A percentile compares a stretch with the other conserved stretches of the same genome.
phyloP scores from a whole-genome alignment of 139 green algal species.

The Chlorella sp. region DNA sequence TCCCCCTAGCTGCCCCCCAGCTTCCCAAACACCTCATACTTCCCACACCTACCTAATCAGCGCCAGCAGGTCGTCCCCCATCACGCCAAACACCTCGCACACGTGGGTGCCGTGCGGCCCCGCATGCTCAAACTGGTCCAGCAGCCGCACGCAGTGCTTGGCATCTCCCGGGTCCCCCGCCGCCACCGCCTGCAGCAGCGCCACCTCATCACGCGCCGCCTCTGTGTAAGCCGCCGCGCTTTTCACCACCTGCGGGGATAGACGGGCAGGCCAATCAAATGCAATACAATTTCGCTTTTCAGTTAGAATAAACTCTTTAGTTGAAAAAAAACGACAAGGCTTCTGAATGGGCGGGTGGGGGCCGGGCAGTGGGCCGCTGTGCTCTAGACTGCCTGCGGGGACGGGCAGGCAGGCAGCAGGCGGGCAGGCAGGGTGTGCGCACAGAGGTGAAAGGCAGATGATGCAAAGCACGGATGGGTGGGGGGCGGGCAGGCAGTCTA shows the following conservation, averaged over 20 bases:
- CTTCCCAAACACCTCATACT: not conserved
- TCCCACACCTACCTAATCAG: conserved; percentile 56
- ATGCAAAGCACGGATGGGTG: too few relatives aligned
- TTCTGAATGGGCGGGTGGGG: too few relatives aligned
- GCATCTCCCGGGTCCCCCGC: conserved; percentile 39
- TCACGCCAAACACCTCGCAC: conserved; percentile 97
- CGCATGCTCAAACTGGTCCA: conserved; percentile 85
- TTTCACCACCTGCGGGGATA: conserved; percentile 75
- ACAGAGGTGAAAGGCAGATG: too few relatives aligned
- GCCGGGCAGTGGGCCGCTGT: not conserved
- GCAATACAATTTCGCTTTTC: too few relatives aligned
- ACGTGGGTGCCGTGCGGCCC: conserved; percentile 93
- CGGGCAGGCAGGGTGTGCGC: too few relatives aligned
- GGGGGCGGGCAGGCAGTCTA: too few relatives aligned
- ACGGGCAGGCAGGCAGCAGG: too few relatives aligned
- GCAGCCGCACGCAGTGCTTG: conserved; percentile 38
- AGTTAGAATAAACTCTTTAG: too few relatives aligned
- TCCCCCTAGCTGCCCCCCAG: too few relatives aligned
- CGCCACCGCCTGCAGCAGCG: conserved; percentile 73
- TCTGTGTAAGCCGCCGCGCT: conserved; percentile 95
- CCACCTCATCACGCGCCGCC: conserved; percentile 94
- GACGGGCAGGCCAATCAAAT: too few relatives aligned
- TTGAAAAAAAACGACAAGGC: too few relatives aligned
- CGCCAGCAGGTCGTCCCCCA: conserved; percentile 83
- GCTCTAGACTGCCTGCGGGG: too few relatives aligned